Conservation (phyloP, 805 yeast genomes). For the Wickerhamomyces xylosicus region DNA sequence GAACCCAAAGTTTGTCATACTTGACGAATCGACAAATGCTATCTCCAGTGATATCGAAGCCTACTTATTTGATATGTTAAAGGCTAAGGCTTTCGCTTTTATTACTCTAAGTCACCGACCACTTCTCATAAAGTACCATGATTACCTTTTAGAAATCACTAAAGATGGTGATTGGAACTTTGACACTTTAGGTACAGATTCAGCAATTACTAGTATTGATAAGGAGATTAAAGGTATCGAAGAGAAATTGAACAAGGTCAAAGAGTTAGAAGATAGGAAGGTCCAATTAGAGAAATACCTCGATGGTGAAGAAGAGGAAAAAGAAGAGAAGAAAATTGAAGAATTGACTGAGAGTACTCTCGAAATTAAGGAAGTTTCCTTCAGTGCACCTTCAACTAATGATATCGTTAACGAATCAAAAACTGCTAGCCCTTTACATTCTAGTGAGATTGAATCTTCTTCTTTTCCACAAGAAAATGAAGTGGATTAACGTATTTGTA, state of each 20-base stretch:
- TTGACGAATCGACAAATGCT: conserved; percentile 94
- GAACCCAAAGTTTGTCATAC: conserved; percentile 68
- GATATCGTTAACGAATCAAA: too few species aligned
- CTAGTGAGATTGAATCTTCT: background rate
- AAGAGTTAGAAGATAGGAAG: conserved; percentile 50
- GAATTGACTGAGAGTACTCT: background rate
- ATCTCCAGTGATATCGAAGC: conserved; percentile 87
- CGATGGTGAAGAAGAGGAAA: conserved; percentile 14
- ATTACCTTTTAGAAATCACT: conserved; percentile 58
- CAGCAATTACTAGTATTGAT: conserved; percentile 58
- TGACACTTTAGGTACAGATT: conserved; percentile 56
- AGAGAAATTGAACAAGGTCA: conserved; percentile 47
- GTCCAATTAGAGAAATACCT: conserved; percentile 36
- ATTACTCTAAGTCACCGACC: conserved; percentile 82
- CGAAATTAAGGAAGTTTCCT: background rate
- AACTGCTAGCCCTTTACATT: too few species aligned
- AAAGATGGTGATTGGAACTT: conserved; percentile 47
- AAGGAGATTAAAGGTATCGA: conserved; percentile 65
- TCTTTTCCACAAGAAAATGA: background rate
- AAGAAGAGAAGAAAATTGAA: background rate
- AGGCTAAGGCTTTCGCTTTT: conserved; percentile 59
- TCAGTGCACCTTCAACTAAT: background rate
- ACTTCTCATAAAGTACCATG: conserved; percentile 75
- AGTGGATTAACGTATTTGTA: background rate
- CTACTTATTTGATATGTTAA: conserved; percentile 66